Base-by-base conservation (phyloP, 768 basidiomycete genomes). In the Naganishia onofrii region DNA sequence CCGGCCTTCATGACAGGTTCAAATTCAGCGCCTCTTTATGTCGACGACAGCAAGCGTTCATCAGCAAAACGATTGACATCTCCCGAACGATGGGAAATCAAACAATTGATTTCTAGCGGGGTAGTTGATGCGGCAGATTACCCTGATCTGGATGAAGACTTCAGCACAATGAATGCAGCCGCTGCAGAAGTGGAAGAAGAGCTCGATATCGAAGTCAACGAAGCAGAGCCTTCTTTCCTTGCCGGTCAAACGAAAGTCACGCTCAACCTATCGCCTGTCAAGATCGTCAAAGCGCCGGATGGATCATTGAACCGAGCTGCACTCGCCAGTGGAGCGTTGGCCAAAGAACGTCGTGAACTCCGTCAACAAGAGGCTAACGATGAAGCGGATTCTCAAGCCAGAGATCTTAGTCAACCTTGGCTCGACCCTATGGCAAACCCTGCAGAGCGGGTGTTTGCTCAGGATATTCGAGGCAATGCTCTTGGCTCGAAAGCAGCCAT, bases 51-150 rank as follows among this genome's bases (percentile, higher is more conserved):
- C 17, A 74, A 76, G 60, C 73, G 75, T 17, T 63, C 60, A n/a
- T 72, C 74, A 15, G 71, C 71, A 17, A 67, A 72, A 52, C 57
- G 71, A 44, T 36, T 68, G 23, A 68, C 55, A 36, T 68, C 67
- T 36, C 96, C 96, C 0, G 96, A 99, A 81, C 88, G 96, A 32
- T 99, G 96, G 93, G 96, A 99, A 83, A 94, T 99, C 82, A 97
- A 98, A 81, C 96, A 98, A 79, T 87, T 99, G 68, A 96, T 98
- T 67, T 91, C 96, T 0, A 96, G 93, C 34, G 96, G 96, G 52
- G 91, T 88, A 19, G 86, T 97, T 67, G 88, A 89, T 73, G 90
- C 94, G 13, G 89, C 93, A 4, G 96, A 98, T 74, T 82, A 81
- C 68, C 77, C 77, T 32, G 80, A 80, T 63, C 71, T 81, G 6